Conservation (phyloP, 805 yeast genomes). For the Spencermartinsiella europaea region DNA sequence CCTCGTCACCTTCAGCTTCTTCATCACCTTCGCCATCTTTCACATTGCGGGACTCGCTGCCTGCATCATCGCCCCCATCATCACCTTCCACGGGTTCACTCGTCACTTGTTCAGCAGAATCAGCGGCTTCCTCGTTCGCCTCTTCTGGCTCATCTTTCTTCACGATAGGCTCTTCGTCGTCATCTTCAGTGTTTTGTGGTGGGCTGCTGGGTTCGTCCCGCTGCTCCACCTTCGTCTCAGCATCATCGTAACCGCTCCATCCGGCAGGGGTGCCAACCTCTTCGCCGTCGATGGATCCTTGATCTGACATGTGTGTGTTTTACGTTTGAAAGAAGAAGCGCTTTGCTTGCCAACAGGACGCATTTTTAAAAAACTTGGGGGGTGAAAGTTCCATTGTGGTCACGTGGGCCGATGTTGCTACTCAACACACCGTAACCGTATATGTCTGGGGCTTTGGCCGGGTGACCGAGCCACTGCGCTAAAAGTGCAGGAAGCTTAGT, state of each 20-base stretch:
- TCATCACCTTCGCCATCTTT: slow-evolving; percentile 31
- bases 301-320: neutral
- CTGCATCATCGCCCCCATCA: slow-evolving; percentile 26
- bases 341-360: neutral
- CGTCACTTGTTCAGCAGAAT: too few species aligned
- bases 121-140: slow-evolving; percentile 40
- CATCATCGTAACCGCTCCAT: neutral
- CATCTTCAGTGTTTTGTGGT: slow-evolving; percentile 15
- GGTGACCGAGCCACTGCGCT: too few species aligned
- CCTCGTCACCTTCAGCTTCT: slow-evolving; percentile 54
- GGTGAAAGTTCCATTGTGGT: too few species aligned
- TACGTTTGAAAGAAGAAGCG: slow-evolving; percentile 1
- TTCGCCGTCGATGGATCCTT: slow-evolving; percentile 1
- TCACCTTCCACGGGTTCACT: slow-evolving; percentile 39
- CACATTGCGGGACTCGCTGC: too few species aligned
- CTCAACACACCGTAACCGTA: too few species aligned
- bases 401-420: too few species aligned
- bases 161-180: slow-evolving; percentile 20
- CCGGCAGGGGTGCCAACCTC: slow-evolving; percentile 1
- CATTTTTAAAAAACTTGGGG: too few species aligned
- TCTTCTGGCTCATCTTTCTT: slow-evolving; percentile 25
- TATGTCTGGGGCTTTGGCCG: too few species aligned
- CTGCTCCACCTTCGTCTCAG: neutral
- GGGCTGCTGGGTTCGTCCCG: neutral
- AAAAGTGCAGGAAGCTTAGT: too few species aligned